Conservation (phyloP, 495 filamentous ascomycete species). For the Penicillium odoratum region DNA sequence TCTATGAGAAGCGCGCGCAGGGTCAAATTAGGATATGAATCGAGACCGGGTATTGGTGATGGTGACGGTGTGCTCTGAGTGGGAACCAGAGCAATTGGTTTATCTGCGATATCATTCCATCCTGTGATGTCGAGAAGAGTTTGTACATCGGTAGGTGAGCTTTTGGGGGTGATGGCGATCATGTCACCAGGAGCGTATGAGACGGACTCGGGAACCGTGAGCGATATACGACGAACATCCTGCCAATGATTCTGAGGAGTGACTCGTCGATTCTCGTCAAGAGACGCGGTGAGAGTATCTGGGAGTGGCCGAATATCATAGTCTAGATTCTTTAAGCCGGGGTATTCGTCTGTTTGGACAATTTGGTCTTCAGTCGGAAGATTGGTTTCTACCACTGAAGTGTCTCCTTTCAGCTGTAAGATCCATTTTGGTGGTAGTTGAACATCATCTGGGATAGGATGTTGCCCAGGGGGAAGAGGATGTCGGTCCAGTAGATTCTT, state of each 20-base stretch:
- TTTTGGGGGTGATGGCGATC: conserved; percentile 80
- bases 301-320: conserved; percentile 54
- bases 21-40: conserved; percentile 53
- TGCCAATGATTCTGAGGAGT: conserved; percentile 85
- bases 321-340: conserved; percentile 43
- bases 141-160: conserved; percentile 75
- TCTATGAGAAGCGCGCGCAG: conserved; percentile 74
- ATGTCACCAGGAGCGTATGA: conserved; percentile 70
- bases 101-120: conserved; percentile 73
- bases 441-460: conserved; percentile 72
- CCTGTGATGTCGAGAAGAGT: conserved; percentile 70
- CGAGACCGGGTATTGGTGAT: conserved; percentile 44
- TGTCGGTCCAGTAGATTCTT: conserved; percentile 62
- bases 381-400: background rate
- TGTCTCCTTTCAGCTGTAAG: conserved; percentile 48
- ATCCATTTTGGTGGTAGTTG: conserved; percentile 79
- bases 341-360: conserved; percentile 16
- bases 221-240: conserved; percentile 78
- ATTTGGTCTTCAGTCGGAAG: conserved; percentile 1
- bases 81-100: conserved; percentile 50
- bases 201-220: conserved; percentile 49
- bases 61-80: conserved; percentile 27
- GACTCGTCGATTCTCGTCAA: conserved; percentile 63
- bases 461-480: conserved; percentile 64
- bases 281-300: conserved; percentile 39